These are phyloP conservation scores for Cordyceps pruinosa DNA, from an alignment of 2,329 filamentous ascomycete genomes.

Conservation along the genomic window DNA sequence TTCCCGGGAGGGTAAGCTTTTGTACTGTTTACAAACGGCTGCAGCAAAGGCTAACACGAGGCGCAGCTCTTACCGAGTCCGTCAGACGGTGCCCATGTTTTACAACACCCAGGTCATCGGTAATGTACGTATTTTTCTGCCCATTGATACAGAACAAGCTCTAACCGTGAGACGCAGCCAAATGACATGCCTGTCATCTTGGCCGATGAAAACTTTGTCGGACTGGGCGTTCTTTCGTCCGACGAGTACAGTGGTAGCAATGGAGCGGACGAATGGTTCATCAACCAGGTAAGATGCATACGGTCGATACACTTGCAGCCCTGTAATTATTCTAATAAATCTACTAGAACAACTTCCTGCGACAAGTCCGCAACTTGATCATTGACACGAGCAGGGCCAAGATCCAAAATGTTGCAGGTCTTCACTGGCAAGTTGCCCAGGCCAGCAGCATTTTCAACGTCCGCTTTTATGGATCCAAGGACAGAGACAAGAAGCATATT, in stretches of 20 bases:
- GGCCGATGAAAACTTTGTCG: slow-evolving; percentile 43
- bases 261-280: slow-evolving; percentile 25
- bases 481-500: slow-evolving; percentile 10
- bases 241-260: slow-evolving; percentile 18
- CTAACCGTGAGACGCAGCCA: slow-evolving; percentile 23
- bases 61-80: slow-evolving; percentile 16
- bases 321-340: background rate
- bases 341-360: slow-evolving; percentile 50
- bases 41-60: too few species aligned
- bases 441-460: slow-evolving; percentile 44
- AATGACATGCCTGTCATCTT: slow-evolving; percentile 48
- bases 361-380: slow-evolving; percentile 58
- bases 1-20: slow-evolving; percentile 17
- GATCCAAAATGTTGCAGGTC: slow-evolving; percentile 33
- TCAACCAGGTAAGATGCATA: slow-evolving; percentile 14
- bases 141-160: background rate
- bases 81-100: slow-evolving; percentile 12
- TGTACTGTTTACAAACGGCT: too few species aligned
- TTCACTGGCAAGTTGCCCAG: slow-evolving; percentile 58
- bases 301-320: background rate
- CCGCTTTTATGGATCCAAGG: slow-evolving; percentile 37
- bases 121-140: background rate
- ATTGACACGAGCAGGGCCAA: slow-evolving; percentile 35
- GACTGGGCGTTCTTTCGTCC: slow-evolving; percentile 50
- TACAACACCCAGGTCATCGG: slow-evolving; percentile 13